Evolutionary conservation across 176 grass and related monocot genomes (phyloP), one percentile per base, ranked within the genome.

Genomic region (Oryza officinalis): DNA sequence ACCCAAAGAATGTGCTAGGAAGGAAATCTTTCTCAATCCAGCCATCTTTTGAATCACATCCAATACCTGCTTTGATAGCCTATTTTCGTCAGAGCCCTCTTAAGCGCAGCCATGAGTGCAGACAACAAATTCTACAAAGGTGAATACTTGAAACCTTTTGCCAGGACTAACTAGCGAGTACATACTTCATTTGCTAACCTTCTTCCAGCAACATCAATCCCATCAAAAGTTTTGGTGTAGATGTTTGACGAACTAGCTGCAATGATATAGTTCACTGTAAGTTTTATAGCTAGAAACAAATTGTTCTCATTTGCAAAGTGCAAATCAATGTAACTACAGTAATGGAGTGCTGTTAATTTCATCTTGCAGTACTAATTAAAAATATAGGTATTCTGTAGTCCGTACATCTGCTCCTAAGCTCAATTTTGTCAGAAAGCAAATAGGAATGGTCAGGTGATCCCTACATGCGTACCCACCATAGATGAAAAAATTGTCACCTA

Each of bases 161-260:
- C 14, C 78, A 63, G 13, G 66, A 65, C 18, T 72, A 20, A 80
- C 74, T 80, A 28, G 72, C 30, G 13, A 68, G 74, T 27, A 83
- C 84, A 64, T 92, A 97, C 95, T 92, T 97, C 95, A 74, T 92
- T 72, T 67, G 92, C 95, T 80, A 97, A 89, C 79, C 95, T 91
- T 74, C 71, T 97, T 86, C 95, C 92, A 49, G 95, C 80, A 40
- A 75, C 69, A 81, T 97, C 92, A 59, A 97, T 86, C 69, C 95
- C 95, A 27, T 90, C 88, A 40, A 94, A 93, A 26, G 90, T 94
- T 91, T 89, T 97, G 61, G 83, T 84, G 71, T 87, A 97, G 85
- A 59, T 81, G 69, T 94, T 97, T 27, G 88, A 86, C 27, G 92
- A 97, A 94, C 95, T 93, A 80, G 81, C 95, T 97, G 88, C 71